Percentiles rank a stretch among this genome's conserved stretches.
phyloP scores from a whole-genome alignment of 2,329 filamentous ascomycete genomes.

The Cyclaneusma minus region DNA sequence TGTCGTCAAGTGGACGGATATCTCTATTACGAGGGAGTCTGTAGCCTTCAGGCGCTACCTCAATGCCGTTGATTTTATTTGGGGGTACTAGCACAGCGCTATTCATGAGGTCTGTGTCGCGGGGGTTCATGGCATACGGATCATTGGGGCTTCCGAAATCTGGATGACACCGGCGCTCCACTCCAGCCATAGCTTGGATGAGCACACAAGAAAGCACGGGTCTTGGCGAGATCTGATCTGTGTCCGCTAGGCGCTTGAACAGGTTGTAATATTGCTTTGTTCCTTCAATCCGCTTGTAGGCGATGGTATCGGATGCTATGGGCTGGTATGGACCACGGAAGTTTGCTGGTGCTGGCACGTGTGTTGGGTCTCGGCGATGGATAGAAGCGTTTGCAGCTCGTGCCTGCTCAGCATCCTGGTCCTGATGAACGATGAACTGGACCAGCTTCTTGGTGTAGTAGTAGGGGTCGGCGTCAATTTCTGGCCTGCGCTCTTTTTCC shows the following conservation, averaged over 20 bases:
- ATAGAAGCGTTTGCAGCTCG: not conserved
- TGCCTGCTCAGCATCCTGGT: not conserved
- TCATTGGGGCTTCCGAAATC: too few species aligned
- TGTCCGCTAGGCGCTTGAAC: not conserved
- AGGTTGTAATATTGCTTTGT: not conserved
- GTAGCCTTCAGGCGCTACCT: too few species aligned
- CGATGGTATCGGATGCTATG: not conserved
- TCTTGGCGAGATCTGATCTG: not conserved
- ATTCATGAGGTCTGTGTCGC: too few species aligned
- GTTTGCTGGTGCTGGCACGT: conserved; percentile 1
- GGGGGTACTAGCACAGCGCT: too few species aligned
- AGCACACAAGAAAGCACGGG: conserved; percentile 1
- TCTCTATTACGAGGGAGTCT: too few species aligned
- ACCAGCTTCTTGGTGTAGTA: not conserved
- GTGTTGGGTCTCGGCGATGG: not conserved
- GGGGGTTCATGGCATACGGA: too few species aligned
- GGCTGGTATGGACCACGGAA: not conserved
- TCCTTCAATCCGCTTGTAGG: not conserved
- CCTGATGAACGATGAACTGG: not conserved
- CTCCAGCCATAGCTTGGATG: conserved; percentile 1
- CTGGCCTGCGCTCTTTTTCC: not conserved
- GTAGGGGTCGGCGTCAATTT: not conserved
- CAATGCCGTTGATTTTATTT: too few species aligned
- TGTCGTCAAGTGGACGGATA: too few species aligned
- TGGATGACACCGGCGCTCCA: too few species aligned